Evolutionary conservation across 129 eudicot species (phyloP).

Genomic region (Flaveria trinervia): DNA sequence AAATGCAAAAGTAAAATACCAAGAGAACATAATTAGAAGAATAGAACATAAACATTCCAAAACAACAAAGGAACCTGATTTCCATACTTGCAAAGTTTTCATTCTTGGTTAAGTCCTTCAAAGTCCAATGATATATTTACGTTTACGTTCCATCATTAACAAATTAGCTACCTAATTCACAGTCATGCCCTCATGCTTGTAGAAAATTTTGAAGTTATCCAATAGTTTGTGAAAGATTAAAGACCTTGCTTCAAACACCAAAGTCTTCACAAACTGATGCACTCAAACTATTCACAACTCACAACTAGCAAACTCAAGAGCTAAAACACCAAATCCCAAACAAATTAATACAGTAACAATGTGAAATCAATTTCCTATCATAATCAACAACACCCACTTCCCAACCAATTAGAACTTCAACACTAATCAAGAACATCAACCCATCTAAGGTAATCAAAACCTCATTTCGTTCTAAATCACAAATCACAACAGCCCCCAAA

Average conservation of each 20-base stretch:
- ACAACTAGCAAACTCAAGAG: slow-evolving; percentile 12
- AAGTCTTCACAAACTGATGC: not conserved
- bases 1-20: not conserved
- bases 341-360: not conserved
- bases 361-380: not conserved
- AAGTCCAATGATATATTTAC: not conserved
- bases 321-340: not conserved
- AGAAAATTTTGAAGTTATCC: not conserved
- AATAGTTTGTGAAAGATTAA: not conserved
- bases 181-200: not conserved
- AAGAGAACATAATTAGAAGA: not conserved
- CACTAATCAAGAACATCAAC: not conserved
- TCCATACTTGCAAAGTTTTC: not conserved
- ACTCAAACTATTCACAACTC: not conserved
- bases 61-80: not conserved
- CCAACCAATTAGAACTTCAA: not conserved
- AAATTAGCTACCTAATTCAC: not conserved
- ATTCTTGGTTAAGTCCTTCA: slow-evolving; percentile 1
- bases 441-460: not conserved
- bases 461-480: slow-evolving; percentile 2
- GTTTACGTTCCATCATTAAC: too few species aligned
- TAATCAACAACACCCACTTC: slow-evolving; percentile 20
- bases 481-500: not conserved
- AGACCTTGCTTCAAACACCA: not conserved
- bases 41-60: not conserved